Percentiles rank a stretch among this genome's conserved stretches.
These are phyloP conservation scores for Nosema muscidifuracis DNA, from an alignment of 371 early-diverging fungal genomes.

Conservation along the genomic window DNA sequence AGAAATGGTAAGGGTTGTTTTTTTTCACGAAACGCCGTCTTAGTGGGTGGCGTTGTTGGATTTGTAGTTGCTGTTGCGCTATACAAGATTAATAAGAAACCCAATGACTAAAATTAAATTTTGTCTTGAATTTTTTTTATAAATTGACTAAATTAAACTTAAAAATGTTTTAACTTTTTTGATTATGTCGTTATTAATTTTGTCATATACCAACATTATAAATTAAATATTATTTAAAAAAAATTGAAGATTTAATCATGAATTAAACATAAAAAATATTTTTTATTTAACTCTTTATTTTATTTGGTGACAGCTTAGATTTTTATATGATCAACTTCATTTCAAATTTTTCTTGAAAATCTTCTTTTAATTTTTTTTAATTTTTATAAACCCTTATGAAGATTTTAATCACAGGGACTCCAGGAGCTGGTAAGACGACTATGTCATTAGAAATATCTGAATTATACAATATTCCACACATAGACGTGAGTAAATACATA, in stretches of 20 bases:
- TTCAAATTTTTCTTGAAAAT: neutral
- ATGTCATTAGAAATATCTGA: constrained; percentile 71
- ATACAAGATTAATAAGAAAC: constrained; percentile 19
- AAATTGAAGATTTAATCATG: too few relatives aligned
- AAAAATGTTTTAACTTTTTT: neutral
- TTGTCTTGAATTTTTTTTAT: neutral
- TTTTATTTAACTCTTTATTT: neutral
- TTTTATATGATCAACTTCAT: neutral
- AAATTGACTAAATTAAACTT: neutral
- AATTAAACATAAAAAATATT: neutral
- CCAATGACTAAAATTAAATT: neutral
- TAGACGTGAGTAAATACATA: constrained; percentile 78
- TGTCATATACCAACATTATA: too few relatives aligned
- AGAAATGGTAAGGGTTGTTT: neutral
- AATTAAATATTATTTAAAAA: too few relatives aligned
- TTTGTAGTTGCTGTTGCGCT: constrained; percentile 33
- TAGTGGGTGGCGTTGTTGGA: constrained; percentile 30
- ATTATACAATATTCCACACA: constrained; percentile 67
- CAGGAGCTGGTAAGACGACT: constrained; percentile 93
- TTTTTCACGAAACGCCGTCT: constrained; percentile 7
- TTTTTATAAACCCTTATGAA: constrained; percentile 62
- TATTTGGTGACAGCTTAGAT: neutral
- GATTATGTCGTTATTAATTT: too few relatives aligned
- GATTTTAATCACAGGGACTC: constrained; percentile 90
- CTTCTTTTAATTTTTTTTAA: neutral